Evolutionary conservation across 805 yeast species (phyloP).

Genomic region (Clavispora asparagi): DNA sequence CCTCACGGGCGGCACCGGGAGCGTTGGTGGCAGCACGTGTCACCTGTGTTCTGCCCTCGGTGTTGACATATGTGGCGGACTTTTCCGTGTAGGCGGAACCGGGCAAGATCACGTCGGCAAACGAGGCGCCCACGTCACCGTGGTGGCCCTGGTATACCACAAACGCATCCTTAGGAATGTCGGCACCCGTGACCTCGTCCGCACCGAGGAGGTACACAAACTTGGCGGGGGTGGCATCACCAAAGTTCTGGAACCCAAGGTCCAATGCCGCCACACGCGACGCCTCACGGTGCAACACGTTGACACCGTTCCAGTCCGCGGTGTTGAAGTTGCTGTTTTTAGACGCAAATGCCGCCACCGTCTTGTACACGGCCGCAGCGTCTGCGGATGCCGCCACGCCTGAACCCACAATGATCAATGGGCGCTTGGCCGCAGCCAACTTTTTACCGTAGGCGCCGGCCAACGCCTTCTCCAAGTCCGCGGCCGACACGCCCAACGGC

Average conservation of each 20-base stretch:
- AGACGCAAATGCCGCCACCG: conserved; percentile 56
- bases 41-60: conserved; percentile 83
- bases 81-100: conserved; percentile 89
- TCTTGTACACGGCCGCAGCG: conserved; percentile 53
- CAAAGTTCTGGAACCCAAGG: conserved; percentile 62
- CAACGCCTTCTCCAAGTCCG: conserved; percentile 55
- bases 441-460: conserved; percentile 65
- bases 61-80: conserved; percentile 77
- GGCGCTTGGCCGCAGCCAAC: conserved; percentile 61
- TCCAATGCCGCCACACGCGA: conserved; percentile 86
- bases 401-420: conserved; percentile 77
- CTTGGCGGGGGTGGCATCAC: conserved; percentile 53
- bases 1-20: conserved; percentile 88
- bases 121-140: conserved; percentile 84
- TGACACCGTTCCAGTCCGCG: conserved; percentile 77
- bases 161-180: conserved; percentile 78
- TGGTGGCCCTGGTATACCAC: conserved; percentile 90
- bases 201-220: conserved; percentile 79
- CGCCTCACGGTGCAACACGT: conserved; percentile 78
- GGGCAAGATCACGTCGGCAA: conserved; percentile 83
- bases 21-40: conserved; percentile 85
- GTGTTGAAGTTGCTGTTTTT: conserved; percentile 55
- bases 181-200: conserved; percentile 65
- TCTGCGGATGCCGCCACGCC: conserved; percentile 68
- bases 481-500: conserved; percentile 57